Evolutionary conservation across 768 basidiomycete species (phyloP).

Genomic region (Sarcodon aspratus): DNA sequence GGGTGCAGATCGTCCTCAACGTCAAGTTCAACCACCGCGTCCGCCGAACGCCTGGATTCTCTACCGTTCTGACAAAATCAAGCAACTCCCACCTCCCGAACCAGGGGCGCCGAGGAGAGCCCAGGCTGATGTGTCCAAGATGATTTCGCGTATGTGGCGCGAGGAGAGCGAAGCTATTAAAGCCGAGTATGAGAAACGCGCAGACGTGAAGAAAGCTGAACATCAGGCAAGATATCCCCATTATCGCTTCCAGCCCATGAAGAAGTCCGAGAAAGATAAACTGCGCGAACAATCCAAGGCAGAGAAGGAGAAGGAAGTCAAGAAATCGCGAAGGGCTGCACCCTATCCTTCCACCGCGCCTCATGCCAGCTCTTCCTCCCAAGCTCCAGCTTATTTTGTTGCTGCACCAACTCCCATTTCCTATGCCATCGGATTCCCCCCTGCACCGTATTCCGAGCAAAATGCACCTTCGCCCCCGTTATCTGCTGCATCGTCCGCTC

Average conservation of each 20-base stretch:
- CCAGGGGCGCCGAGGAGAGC: neutral
- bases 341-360: neutral
- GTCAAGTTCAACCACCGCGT: constrained; percentile 10
- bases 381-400: neutral
- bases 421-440: neutral
- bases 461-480: neutral
- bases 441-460: neutral
- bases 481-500: too few species aligned
- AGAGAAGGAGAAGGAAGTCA: neutral
- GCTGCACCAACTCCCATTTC: neutral
- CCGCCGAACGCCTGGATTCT: constrained; percentile 34
- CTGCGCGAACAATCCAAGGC: neutral
- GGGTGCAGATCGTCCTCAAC: neutral
- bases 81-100: neutral
- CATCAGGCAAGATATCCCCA: constrained; percentile 6
- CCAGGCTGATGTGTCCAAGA: neutral
- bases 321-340: neutral
- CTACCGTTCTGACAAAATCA: constrained; percentile 17
- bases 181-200: constrained; percentile 2
- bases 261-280: neutral
- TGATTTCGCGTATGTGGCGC: neutral
- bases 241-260: constrained; percentile 1
- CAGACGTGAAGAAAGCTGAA: constrained; percentile 2
- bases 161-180: neutral
- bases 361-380: neutral